Evolutionary conservation across 495 filamentous ascomycete species (phyloP).

Genomic region (Massariosphaeria phaeospora): DNA sequence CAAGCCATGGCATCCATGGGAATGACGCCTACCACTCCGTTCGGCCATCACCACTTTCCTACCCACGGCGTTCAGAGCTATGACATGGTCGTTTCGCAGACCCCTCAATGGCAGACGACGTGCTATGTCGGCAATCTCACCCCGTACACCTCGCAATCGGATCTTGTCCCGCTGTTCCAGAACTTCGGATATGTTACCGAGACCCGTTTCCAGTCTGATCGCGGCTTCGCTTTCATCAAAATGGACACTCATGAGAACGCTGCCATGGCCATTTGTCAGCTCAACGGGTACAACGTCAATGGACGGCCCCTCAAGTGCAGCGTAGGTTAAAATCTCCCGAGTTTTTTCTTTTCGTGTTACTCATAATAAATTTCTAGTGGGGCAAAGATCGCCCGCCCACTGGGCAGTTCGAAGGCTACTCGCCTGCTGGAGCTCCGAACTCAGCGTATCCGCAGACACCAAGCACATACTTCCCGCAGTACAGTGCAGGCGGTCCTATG

Average conservation of each 20-base stretch:
- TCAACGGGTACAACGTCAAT: conserved; percentile 96
- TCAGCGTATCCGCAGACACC: conserved; percentile 64
- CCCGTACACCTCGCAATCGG: conserved; percentile 93
- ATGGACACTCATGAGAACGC: conserved; percentile 99
- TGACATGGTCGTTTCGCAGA: conserved; percentile 95
- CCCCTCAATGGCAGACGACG: conserved; percentile 98
- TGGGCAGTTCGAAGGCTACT: conserved; percentile 73
- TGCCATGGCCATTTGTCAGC: conserved; percentile 95
- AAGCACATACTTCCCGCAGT: conserved; percentile 89
- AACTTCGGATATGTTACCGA: conserved; percentile 98
- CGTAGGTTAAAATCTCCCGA: conserved; percentile 63
- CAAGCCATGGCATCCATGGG: conserved; percentile 96
- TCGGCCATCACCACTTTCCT: conserved; percentile 96
- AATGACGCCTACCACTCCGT: conserved; percentile 95
- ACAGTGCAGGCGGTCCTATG: conserved; percentile 52
- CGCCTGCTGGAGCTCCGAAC: conserved; percentile 64
- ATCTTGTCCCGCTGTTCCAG: conserved; percentile 92
- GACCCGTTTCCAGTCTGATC: conserved; percentile 95
- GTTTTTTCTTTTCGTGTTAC: conserved; percentile 4
- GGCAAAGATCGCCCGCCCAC: conserved; percentile 96
- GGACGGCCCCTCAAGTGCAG: conserved; percentile 97
- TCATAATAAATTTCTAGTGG: conserved; percentile 58
- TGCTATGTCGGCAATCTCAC: conserved; percentile 98
- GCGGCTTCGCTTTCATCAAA: conserved; percentile 98
- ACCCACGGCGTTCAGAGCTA: conserved; percentile 95